Conservation (phyloP, 2,329 filamentous ascomycete species). For the Pyrenochaeta sp. region DNA sequence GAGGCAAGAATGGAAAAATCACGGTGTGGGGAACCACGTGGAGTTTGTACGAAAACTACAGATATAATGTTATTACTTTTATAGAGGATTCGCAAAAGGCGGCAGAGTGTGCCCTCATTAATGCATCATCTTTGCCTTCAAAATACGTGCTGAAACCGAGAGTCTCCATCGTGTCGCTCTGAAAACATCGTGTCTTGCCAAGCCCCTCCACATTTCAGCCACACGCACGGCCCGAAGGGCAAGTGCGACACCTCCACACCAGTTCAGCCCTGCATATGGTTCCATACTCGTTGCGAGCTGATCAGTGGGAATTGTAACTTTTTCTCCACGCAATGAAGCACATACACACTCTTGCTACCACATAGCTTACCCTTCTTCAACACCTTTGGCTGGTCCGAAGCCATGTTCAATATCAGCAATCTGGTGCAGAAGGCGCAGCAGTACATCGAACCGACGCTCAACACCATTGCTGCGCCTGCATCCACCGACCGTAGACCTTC, state of each 20-base stretch:
- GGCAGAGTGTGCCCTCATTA: neutral
- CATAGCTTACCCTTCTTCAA: constrained; percentile 15
- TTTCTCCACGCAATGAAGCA: constrained; percentile 40
- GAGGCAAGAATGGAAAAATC: neutral
- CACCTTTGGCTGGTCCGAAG: constrained; percentile 26
- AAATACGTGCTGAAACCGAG: neutral
- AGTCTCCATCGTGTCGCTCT: neutral
- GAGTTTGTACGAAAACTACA: neutral
- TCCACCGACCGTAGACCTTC: constrained; percentile 80
- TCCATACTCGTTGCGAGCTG: constrained; percentile 20
- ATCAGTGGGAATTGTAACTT: constrained; percentile 19
- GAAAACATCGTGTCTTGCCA: constrained; percentile 11
- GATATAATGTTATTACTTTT: neutral
- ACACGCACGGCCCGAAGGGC: constrained; percentile 4
- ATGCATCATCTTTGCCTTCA: neutral
- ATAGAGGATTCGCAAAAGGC: neutral
- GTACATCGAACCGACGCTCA: constrained; percentile 88
- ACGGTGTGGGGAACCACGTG: neutral
- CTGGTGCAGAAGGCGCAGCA: constrained; percentile 96
- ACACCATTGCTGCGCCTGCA: constrained; percentile 67
- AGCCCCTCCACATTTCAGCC: constrained; percentile 9
- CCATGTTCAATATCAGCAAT: constrained; percentile 68
- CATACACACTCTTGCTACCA: constrained; percentile 18
- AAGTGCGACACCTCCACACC: constrained; percentile 15
- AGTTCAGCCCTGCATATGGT: constrained; percentile 22